Percentiles rank a stretch among this genome's conserved stretches.
Conservation (phyloP, 2,329 filamentous ascomycete species). For the Davidsoniella virescens region DNA sequence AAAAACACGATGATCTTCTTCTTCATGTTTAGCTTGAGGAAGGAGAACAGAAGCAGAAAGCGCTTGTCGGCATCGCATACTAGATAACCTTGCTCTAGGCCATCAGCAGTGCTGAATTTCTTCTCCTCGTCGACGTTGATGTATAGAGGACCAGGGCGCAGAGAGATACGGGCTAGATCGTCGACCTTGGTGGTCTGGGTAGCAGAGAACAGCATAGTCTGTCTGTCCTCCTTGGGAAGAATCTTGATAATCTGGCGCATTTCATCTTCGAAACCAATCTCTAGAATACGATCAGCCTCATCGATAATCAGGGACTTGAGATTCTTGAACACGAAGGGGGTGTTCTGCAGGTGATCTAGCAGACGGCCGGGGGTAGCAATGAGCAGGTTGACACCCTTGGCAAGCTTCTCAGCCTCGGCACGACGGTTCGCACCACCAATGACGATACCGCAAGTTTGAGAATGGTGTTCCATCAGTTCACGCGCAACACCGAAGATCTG, state of each 20-base stretch:
- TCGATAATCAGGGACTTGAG: conserved; percentile 85
- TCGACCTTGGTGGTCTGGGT: conserved; percentile 98
- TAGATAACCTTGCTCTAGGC: conserved; percentile 90
- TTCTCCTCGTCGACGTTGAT: conserved; percentile 91
- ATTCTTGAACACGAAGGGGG: conserved; percentile 84
- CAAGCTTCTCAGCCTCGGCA: conserved; percentile 85
- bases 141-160: conserved; percentile 80
- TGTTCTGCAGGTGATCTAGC: conserved; percentile 88
- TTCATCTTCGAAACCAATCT: conserved; percentile 97
- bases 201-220: conserved; percentile 97
- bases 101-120: conserved; percentile 81
- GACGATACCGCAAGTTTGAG: conserved; percentile 86
- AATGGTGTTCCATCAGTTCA: conserved; percentile 84
- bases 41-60: conserved; percentile 85
- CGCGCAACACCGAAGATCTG: conserved; percentile 93
- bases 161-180: conserved; percentile 84
- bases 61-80: conserved; percentile 86
- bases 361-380: conserved; percentile 88
- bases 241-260: conserved; percentile 96
- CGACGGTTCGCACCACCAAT: conserved; percentile 87
- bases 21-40: conserved; percentile 72
- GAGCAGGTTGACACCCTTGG: conserved; percentile 84
- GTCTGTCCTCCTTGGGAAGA: conserved; percentile 67
- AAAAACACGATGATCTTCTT: conserved; percentile 99
- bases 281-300: conserved; percentile 89